Base-by-base conservation (phyloP, 225 moss, liverwort and hornwort species). In the Straminergon stramineum region DNA sequence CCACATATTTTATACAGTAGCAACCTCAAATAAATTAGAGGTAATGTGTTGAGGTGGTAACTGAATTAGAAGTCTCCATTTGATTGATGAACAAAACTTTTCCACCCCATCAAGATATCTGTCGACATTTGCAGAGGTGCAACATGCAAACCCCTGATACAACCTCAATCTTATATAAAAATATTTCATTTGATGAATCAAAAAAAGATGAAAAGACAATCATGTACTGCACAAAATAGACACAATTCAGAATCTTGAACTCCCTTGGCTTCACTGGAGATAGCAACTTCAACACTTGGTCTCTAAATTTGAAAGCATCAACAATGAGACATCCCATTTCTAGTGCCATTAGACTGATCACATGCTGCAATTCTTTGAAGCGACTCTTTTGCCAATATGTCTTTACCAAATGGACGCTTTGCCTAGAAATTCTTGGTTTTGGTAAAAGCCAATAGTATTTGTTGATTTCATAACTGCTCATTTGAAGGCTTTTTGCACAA, bases 1-100 rank as follows among this genome's bases (percentile, higher is more conserved):
- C 80, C 82, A 73, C 75, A 15, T 85, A 55, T 64, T 43, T 55
- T 79, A 16, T 20, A 77, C 76, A 82, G 61, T 77, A 81, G 68
- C 84, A 90, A 81, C 81, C 85, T 75, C 87, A 92, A 81, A 85
- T 81, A 67, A 56, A 53, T 43, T 75, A 81, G 85, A 90, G 90
- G 82, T 82, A 34, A 35, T 53, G 53, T 35, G 14, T 53, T 35
- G 22, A 35, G 22, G 35, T 53, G 58, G 24, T 67, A 57, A 58
- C 45, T 45, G 35, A 69, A 58, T 45, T 5, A 55, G 37, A 78
- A 24, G 55, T 68, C 76, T 52, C 34, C 21, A 34, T 20, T 34
- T 17, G 11, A 57, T n/a, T 17, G 14, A 63, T 45, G 45, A 11
- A 34, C 57, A 41, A 32, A 24, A 9, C 24, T 43, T 34, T 45